Base-by-base conservation (phyloP, 495 filamentous ascomycete genomes). In the Talaromyces nanjingensis region DNA sequence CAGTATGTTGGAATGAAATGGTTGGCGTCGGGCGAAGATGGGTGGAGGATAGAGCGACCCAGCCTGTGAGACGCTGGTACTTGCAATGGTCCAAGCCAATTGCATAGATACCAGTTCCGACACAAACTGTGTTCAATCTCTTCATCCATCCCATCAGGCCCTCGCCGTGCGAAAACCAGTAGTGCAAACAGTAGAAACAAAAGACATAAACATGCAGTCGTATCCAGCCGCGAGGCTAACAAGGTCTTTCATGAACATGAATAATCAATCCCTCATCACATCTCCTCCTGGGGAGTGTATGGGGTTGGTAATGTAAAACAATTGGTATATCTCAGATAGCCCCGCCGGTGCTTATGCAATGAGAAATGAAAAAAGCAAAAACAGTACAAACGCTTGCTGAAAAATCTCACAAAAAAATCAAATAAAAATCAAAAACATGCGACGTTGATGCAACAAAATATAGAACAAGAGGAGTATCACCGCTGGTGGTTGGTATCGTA, bases 161-260 rank as follows among this genome's bases (percentile, higher is more conserved):
- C 67, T 6, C 29, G 53, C 53, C 22, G 22, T 29, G 27, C 31
- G 16, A 37, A 59, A 59, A 59, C 6, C 6, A 37, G 56, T 59
- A 74, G 62, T 68, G 70, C 70, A 72, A 72, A 75, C 74, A 71
- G 66, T 67, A 66, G 68, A 77, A 80, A 72, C 65, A 71, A 73
- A 77, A 77, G 69, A 69, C 71, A 64, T 62, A 64, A 75, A 78
- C 72, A 77, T 79, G 77, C 63, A 74, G 71, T 77, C 78, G 77
- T 83, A 79, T 77, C 74, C 77, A 75, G 83, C 84, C 84, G 83
- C 74, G 84, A 83, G 83, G 83, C 83, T 76, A 64, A 81, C 77
- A 78, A 77, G 71, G 73, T 85, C 80, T 84, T 85, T 72, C 71
- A 79, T 82, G 27, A 77, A 78, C 72, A 75, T 79, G 66, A 69